Conservation (phyloP, 2,329 filamentous ascomycete genomes). For the Talaromyces islandicus region DNA sequence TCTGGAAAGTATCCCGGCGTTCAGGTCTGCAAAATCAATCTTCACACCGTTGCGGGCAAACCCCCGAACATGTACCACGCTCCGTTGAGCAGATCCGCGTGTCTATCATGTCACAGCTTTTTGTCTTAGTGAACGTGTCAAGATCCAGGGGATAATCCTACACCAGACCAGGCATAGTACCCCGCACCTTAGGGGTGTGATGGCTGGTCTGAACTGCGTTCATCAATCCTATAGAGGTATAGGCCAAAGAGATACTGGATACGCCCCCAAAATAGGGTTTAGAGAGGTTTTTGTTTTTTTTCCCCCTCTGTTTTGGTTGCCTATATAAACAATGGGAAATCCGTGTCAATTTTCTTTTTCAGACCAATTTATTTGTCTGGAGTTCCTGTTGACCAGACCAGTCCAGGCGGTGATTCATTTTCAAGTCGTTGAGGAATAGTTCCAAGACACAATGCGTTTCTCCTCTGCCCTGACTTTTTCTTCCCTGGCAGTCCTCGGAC, state of each 20-base stretch:
- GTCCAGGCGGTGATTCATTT: background rate
- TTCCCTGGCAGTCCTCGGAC: background rate
- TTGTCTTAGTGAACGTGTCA: background rate
- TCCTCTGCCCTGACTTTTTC: background rate
- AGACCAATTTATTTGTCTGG: background rate
- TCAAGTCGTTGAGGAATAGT: background rate
- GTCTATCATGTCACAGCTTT: background rate
- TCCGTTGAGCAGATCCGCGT: background rate
- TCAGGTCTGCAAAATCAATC: no score
- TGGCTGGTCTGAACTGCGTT: background rate
- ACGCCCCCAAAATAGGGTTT: background rate
- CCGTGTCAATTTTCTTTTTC: background rate
- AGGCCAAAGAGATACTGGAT: background rate
- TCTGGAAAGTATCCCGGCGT: background rate
- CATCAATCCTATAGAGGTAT: background rate
- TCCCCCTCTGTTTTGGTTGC: no score
- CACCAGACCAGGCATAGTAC: background rate
- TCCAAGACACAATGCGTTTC: background rate
- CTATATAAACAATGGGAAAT: background rate
- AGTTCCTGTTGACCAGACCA: background rate
- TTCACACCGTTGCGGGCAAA: background rate
- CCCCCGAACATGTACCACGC: background rate
- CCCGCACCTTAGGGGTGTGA: background rate
- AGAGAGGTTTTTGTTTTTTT: background rate
- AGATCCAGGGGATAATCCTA: background rate